phyloP scores from a whole-genome alignment of 2,329 filamentous ascomycete genomes.

The Trichoderma pleuroti region DNA sequence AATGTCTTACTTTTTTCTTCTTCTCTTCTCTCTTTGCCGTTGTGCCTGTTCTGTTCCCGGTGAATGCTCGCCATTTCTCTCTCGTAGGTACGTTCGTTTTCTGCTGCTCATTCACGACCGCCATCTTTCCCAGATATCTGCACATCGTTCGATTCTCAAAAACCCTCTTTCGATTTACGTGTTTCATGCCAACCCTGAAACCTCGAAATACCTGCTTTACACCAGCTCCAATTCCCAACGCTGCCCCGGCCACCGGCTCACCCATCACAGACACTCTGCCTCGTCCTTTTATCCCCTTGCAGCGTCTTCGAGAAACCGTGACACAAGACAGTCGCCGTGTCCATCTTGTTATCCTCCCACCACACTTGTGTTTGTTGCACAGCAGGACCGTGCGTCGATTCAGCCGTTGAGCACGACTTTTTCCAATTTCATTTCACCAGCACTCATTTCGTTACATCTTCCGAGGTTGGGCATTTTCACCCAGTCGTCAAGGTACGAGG shows the following conservation, averaged over 20 bases:
- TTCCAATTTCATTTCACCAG: background rate
- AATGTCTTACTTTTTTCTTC: background rate
- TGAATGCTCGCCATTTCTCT: background rate
- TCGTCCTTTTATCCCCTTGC: background rate
- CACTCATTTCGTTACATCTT: background rate
- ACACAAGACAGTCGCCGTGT: background rate
- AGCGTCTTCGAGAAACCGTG: background rate
- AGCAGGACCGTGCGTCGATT: background rate
- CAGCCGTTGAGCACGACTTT: background rate
- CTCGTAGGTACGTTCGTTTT: background rate
- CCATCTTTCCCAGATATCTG: background rate
- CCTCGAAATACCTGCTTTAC: background rate
- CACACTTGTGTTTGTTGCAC: background rate
- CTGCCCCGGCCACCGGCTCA: background rate
- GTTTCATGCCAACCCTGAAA: background rate
- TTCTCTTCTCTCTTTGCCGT: background rate
- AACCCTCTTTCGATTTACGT: background rate
- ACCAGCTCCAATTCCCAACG: background rate
- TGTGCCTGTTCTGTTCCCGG: background rate
- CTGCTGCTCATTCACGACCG: background rate
- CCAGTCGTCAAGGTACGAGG: background rate
- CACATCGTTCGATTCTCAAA: background rate
- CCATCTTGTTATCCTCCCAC: background rate
- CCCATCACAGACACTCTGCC: background rate
- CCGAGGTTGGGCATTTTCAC: background rate